Evolutionary conservation across 1,284 basidiomycete genomes (phyloP).

Genomic region (Naganishia cerealis): DNA sequence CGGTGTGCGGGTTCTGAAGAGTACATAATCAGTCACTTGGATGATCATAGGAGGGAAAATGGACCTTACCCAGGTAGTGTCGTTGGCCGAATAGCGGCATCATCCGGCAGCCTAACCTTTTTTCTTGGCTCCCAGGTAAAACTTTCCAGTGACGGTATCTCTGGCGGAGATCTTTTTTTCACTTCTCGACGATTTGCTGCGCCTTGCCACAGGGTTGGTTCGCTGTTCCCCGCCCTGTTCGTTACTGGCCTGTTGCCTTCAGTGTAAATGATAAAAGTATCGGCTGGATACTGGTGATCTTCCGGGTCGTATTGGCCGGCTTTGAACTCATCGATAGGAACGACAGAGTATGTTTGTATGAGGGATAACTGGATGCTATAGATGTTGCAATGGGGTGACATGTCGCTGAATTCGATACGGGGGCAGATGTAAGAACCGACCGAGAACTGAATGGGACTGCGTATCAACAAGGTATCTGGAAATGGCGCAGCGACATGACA

Average conservation of each 20-base stretch:
- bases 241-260: conserved; percentile 9
- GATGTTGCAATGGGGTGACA: conserved; percentile 27
- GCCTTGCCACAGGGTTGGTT: conserved; percentile 18
- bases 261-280: conserved; percentile 12
- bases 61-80: conserved; percentile 8
- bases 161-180: neutral
- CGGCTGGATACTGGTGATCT: conserved; percentile 24
- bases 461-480: neutral
- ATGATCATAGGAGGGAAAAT: neutral
- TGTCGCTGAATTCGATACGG: conserved; percentile 8
- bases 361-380: conserved; percentile 18
- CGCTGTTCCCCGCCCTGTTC: conserved; percentile 8
- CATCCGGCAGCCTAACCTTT: conserved; percentile 21
- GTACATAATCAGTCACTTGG: neutral
- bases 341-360: conserved; percentile 21
- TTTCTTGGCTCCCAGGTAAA: conserved; percentile 11
- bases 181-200: neutral
- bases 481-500: neutral
- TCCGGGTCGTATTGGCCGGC: conserved; percentile 10
- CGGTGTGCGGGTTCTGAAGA: conserved; percentile 21
- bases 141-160: neutral
- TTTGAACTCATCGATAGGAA: conserved; percentile 16
- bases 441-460: conserved; percentile 14
- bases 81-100: conserved; percentile 24
- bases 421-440: conserved; percentile 21